Percentiles rank a stretch among this genome's conserved stretches.
These are phyloP conservation scores for Teunomyces aglyptinius DNA, from an alignment of 805 yeast genomes.

Conservation along the genomic window DNA sequence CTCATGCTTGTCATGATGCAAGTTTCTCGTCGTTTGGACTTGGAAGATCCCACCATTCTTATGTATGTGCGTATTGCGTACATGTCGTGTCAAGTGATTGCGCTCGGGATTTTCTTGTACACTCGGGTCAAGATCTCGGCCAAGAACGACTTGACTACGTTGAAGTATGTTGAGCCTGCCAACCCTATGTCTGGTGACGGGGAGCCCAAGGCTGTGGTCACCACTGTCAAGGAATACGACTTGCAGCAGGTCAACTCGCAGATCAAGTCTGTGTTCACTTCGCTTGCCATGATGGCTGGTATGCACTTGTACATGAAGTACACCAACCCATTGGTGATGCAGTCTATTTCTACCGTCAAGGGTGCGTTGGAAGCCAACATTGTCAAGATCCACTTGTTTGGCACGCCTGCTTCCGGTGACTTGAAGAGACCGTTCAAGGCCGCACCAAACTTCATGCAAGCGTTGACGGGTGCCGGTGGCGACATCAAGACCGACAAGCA, in stretches of 20 bases:
- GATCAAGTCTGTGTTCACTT: slow-evolving; percentile 80
- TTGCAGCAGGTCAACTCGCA: slow-evolving; percentile 77
- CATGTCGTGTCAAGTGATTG: slow-evolving; percentile 59
- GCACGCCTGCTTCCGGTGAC: slow-evolving; percentile 80
- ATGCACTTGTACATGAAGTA: slow-evolving; percentile 97
- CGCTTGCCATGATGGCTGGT: slow-evolving; percentile 95
- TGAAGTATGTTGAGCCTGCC: slow-evolving; percentile 88
- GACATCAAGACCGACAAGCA: slow-evolving; percentile 82
- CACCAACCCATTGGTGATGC: slow-evolving; percentile 96
- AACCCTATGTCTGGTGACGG: slow-evolving; percentile 74
- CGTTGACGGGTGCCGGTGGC: slow-evolving; percentile 59
- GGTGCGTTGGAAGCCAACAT: slow-evolving; percentile 85
- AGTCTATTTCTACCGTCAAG: slow-evolving; percentile 87
- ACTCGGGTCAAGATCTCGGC: slow-evolving; percentile 58
- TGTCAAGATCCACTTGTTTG: slow-evolving; percentile 86
- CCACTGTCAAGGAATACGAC: slow-evolving; percentile 95
- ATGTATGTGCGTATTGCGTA: slow-evolving; percentile 75
- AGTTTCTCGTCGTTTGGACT: slow-evolving; percentile 81
- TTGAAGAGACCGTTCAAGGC: slow-evolving; percentile 96
- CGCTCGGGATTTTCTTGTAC: slow-evolving; percentile 65
- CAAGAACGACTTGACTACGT: slow-evolving; percentile 86
- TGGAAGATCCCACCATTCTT: slow-evolving; percentile 76
- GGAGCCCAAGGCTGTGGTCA: slow-evolving; percentile 73
- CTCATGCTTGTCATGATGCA: slow-evolving; percentile 97
- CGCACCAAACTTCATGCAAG: slow-evolving; percentile 49